Evolutionary conservation across 2,329 filamentous ascomycete species (phyloP).

Genomic region (Raffaelea ambrosiae): DNA sequence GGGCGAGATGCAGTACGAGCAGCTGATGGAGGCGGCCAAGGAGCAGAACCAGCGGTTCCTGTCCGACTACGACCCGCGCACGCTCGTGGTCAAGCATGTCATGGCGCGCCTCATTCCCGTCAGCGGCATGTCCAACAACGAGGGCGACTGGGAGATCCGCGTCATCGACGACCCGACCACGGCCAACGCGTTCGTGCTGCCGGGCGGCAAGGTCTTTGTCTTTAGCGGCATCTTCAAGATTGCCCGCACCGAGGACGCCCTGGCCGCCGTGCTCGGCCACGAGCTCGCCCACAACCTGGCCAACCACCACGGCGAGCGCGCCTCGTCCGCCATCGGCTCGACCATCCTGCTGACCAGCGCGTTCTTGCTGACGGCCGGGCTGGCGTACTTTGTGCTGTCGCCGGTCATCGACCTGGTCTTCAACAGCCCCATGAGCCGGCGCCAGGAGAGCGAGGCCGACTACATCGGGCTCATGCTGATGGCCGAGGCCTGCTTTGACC

Average conservation of each 20-base stretch:
- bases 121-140: constrained; percentile 46
- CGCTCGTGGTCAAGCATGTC: constrained; percentile 50
- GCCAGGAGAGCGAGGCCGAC: constrained; percentile 70
- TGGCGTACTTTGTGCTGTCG: constrained; percentile 31
- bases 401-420: constrained; percentile 56
- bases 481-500: constrained; percentile 70
- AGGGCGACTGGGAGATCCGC: constrained; percentile 56
- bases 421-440: constrained; percentile 56
- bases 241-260: constrained; percentile 56
- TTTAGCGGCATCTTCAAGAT: constrained; percentile 64
- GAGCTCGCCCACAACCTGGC: constrained; percentile 73
- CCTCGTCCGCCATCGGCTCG: constrained; percentile 43
- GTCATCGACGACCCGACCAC: constrained; percentile 62
- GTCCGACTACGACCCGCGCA: constrained; percentile 49
- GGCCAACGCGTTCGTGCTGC: constrained; percentile 69
- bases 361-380: constrained; percentile 37
- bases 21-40: constrained; percentile 46
- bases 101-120: constrained; percentile 59
- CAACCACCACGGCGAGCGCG: constrained; percentile 57
- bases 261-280: constrained; percentile 70
- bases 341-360: constrained; percentile 42
- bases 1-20: constrained; percentile 44
- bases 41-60: constrained; percentile 47
- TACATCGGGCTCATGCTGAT: constrained; percentile 79
- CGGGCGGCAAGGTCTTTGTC: constrained; percentile 73